Evolutionary conservation across 164 flowering plant species (phyloP).

Genomic region (Protea cynaroides): DNA sequence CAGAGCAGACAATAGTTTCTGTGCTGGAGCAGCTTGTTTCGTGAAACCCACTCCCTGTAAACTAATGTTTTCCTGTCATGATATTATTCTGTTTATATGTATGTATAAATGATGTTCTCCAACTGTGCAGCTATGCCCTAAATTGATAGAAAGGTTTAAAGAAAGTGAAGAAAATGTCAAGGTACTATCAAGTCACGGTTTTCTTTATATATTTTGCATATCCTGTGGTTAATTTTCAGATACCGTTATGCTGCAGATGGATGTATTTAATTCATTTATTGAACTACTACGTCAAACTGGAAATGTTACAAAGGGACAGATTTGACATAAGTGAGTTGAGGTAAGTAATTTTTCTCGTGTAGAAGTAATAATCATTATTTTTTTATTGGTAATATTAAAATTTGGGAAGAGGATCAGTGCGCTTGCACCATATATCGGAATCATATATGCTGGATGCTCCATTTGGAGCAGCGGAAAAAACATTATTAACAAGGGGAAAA

Average conservation of each 20-base stretch:
- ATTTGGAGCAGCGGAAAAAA: no score
- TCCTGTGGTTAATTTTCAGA: conserved; percentile 14
- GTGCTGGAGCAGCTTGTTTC: no score
- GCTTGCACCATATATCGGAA: no score
- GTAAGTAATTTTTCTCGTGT: conserved; percentile 34
- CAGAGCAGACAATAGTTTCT: no score
- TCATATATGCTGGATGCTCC: no score
- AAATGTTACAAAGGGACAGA: conserved; percentile 87
- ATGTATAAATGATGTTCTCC: not conserved
- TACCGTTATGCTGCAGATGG: conserved; percentile 65
- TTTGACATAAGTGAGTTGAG: conserved; percentile 61
- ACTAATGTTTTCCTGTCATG: not conserved
- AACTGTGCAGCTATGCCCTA: conserved; percentile 85
- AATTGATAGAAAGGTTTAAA: conserved; percentile 91
- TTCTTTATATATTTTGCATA: not conserved
- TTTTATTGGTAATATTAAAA: no score
- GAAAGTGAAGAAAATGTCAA: conserved; percentile 99
- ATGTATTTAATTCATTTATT: conserved; percentile 86
- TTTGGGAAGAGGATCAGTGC: no score
- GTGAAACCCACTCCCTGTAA: no score
- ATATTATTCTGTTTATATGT: not conserved
- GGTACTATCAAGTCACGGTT: conserved; percentile 31
- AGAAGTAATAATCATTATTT: not conserved
- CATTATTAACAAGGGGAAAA: no score
- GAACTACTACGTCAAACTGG: conserved; percentile 96